Conservation (phyloP, 2,329 filamentous ascomycete genomes). For the Trichoderma polysporum region DNA sequence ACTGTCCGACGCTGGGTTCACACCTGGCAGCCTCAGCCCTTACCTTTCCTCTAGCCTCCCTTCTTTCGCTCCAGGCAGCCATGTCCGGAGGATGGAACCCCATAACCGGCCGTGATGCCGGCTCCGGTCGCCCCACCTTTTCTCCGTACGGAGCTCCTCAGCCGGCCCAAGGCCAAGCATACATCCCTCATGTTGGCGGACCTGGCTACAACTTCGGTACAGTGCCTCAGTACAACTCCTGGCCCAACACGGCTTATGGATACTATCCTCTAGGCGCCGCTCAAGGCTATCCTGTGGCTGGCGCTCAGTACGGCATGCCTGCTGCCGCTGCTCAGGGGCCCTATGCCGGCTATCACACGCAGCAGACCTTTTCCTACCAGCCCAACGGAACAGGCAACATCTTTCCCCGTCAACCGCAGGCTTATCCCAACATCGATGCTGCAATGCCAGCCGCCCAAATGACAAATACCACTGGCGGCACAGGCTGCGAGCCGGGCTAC, state of each 20-base stretch:
- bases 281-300: constrained; percentile 9
- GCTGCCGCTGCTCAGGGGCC: not conserved
- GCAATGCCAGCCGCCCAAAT: constrained; percentile 54
- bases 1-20: constrained; percentile 35
- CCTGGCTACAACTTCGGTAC: constrained; percentile 36
- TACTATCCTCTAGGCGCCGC: constrained; percentile 25
- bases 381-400: constrained; percentile 40
- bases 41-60: not conserved
- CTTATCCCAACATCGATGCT: constrained; percentile 43
- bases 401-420: constrained; percentile 41
- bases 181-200: constrained; percentile 39
- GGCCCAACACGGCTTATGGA: constrained; percentile 31
- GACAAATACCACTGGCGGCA: constrained; percentile 56
- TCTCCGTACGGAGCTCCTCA: constrained; percentile 37
- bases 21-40: constrained; percentile 37
- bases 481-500: constrained; percentile 61
- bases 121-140: constrained; percentile 33
- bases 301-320: constrained; percentile 3
- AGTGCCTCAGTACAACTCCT: constrained; percentile 26
- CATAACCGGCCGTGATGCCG: constrained; percentile 39
- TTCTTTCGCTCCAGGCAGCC: not conserved
- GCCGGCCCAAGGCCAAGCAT: constrained; percentile 39
- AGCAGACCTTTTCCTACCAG: constrained; percentile 35
- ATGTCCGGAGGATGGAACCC: constrained; percentile 46
- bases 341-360: constrained; percentile 29